Evolutionary conservation across 371 early-diverging fungal genomes (phyloP).

Genomic region (Actinomortierella ambigua): DNA sequence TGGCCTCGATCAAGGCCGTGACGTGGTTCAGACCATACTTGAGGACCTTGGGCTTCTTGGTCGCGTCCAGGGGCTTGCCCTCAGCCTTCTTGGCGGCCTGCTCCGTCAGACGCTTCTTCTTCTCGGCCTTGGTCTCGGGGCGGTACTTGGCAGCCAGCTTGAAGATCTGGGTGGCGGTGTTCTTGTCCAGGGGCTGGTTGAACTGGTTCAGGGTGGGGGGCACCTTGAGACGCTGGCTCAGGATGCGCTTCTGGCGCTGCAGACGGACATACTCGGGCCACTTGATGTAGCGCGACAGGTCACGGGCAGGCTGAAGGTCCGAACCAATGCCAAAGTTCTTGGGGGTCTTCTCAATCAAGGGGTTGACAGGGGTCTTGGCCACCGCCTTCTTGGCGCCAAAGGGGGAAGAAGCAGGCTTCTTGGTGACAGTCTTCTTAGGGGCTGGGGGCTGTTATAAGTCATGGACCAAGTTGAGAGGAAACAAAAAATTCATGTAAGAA

Average conservation of each 20-base stretch:
- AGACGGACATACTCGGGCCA: conserved; percentile 96
- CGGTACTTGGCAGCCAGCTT: conserved; percentile 96
- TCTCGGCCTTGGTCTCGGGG: conserved; percentile 95
- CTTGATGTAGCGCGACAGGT: conserved; percentile 92
- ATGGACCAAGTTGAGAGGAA: too few relatives aligned
- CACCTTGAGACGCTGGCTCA: conserved; percentile 96
- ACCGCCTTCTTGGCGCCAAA: conserved; percentile 66
- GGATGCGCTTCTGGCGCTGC: conserved; percentile 93
- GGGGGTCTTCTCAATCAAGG: conserved; percentile 86
- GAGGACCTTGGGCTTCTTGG: conserved; percentile 92
- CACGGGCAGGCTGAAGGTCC: conserved; percentile 91
- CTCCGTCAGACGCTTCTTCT: conserved; percentile 86
- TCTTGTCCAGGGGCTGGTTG: conserved; percentile 91
- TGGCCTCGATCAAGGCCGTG: conserved; percentile 92
- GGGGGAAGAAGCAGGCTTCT: conserved; percentile 93
- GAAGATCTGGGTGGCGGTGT: conserved; percentile 94
- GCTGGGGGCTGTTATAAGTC: conserved; percentile 51
- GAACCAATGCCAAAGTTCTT: conserved; percentile 90
- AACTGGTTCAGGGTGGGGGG: conserved; percentile 99
- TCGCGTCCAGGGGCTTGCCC: conserved; percentile 58
- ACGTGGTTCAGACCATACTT: conserved; percentile 99
- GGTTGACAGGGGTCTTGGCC: conserved; percentile 74
- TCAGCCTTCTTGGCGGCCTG: conserved; percentile 80
- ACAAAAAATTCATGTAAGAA: too few relatives aligned
- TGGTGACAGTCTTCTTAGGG: conserved; percentile 59